Evolutionary conservation across 2,329 filamentous ascomycete species (phyloP), one percentile per base, ranked within the genome.

Genomic region (Trichoderma koningii): DNA sequence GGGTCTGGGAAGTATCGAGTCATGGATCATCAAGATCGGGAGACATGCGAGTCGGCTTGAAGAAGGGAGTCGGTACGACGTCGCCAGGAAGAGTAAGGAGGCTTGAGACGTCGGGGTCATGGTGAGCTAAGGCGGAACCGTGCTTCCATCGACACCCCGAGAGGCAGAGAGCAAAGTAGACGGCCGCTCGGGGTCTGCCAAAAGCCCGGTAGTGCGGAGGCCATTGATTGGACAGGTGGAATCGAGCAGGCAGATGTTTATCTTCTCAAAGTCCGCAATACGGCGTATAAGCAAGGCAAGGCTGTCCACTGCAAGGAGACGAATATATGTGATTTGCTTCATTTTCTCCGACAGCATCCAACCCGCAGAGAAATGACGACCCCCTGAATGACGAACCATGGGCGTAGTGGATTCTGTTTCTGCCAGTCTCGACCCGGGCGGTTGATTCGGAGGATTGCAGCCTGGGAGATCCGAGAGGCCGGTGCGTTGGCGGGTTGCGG

Each of bases 151-250:
- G 34, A 61, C 57, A 42, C 17, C 23, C 57, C 57, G 57, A 44
- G 30, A 15, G n/a, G 3, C 5, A 2, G 42, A 28, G 9, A n/a
- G 28, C 1, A n/a, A 21, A 3, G 12, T 38, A 44, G 19, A 61
- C 57, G 57, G 57, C 21, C 15, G 30, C 48, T 61, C 57, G 57
- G 57, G 17, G 17, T 52, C 34, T 61, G 5, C 2, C 9, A 61
- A 61, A 30, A 61, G 23, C 38, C 57, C 57, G 57, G n/a, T 6
- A 1, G 5, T 28, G 57, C 50, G 57, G 47, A 52, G 57, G 3
- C 23, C 51, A 7, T n/a, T 30, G 47, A 61, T 61, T 51, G 57
- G 57, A 42, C 26, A 61, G 44, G 57, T 34, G 47, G 57, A 47
- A 61, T 61, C 57, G 57, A 57, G 19, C n/a, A 30, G 15, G 21